Evolutionary conservation across 768 basidiomycete species (phyloP).

Genomic region (Tulasnella sp.): DNA sequence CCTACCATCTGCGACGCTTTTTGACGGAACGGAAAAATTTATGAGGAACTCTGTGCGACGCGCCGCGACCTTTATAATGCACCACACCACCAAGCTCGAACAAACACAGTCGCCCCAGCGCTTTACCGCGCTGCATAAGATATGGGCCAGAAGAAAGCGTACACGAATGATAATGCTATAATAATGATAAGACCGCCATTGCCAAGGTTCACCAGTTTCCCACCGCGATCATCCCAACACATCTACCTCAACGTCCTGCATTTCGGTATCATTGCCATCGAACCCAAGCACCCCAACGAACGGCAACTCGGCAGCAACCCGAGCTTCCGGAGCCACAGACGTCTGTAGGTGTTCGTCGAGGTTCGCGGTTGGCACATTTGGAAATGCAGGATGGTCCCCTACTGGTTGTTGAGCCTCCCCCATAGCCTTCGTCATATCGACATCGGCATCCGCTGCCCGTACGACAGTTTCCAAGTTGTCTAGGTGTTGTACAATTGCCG

Average conservation of each 20-base stretch:
- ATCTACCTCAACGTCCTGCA: background rate
- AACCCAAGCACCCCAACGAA: background rate
- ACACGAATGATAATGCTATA: background rate
- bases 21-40: constrained; percentile 21
- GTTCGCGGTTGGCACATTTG: background rate
- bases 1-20: constrained; percentile 35
- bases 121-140: background rate
- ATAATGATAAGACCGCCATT: background rate
- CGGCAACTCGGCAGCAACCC: background rate
- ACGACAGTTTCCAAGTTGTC: background rate
- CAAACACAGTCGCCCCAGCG: background rate
- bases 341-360: background rate
- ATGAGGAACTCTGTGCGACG: background rate
- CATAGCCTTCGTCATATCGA: background rate
- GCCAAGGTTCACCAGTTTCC: background rate
- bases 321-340: background rate
- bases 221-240: background rate
- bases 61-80: background rate
- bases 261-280: background rate
- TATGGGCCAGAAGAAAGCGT: background rate
- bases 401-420: background rate
- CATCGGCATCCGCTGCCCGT: background rate
- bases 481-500: background rate
- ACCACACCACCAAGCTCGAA: background rate
- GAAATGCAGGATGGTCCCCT: background rate